Evolutionary conservation across 2,329 filamentous ascomycete genomes (phyloP), one percentile per base, ranked within the genome.

Genomic region (Shiraia bambusicola): DNA sequence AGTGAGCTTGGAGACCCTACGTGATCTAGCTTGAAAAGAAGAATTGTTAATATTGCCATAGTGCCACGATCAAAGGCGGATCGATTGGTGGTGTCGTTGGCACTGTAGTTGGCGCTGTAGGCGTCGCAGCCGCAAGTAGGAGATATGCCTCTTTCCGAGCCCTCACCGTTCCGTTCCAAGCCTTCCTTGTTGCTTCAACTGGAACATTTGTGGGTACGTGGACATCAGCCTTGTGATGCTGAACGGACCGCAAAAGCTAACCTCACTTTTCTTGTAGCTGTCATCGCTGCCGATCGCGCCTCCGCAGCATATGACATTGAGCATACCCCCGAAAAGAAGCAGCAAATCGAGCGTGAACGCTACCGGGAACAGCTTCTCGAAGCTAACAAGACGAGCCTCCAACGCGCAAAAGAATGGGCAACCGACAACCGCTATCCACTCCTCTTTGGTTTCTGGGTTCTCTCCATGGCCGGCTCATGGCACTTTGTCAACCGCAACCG

Each of bases 101-200:
- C 50, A 72, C 90, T 2, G 76, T 72, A 27, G 62, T 83, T 24
- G 91, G 92, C 50, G 55, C 81, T 7, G 76, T 76, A 19, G 88
- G 83, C 61, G 85, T 95, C 16, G 49, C 80, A n/a, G 69, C 73
- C 34, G 89, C 86, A 14, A 80, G 80, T 37, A 76, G 76, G 49
- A 84, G 90, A 61, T 96, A 86, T 70, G 77, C 82, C 34, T 83
- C 82, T 58, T 88, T 97, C 76, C 83, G 88, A 54, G 72, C 77
- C 53, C 83, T 98, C 48, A 95, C 92, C 0, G 65, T 96, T 0
- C 93, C 90, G 13, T 90, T 98, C 79, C 88, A 89, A 56, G 78
- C 88, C 40, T 98, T 97, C 80, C 82, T 97, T 50, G 80, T 93
- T 52, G 86, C 87, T 31, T 95, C 89, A 7, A 69, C 83, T 9